Conservation (phyloP, 2,329 filamentous ascomycete species). For the Trichophyton mentagrophytes region DNA sequence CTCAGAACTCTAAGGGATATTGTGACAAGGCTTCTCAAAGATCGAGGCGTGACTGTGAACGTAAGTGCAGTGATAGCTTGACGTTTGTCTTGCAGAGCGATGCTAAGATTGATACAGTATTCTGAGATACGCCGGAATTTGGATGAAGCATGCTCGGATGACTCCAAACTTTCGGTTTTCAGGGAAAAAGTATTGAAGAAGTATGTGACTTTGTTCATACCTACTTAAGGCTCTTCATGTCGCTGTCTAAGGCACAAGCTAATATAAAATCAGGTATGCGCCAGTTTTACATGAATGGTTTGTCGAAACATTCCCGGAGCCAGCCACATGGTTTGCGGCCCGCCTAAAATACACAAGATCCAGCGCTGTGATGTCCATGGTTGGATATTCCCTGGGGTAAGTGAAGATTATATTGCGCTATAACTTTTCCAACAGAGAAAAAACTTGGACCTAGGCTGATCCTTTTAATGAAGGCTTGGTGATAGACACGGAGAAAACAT, state of each 20-base stretch:
- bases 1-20: constrained; percentile 91
- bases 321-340: constrained; percentile 81
- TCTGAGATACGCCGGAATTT: constrained; percentile 47
- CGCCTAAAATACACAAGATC: constrained; percentile 83
- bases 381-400: constrained; percentile 74
- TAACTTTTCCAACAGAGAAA: neutral
- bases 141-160: constrained; percentile 52
- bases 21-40: constrained; percentile 62
- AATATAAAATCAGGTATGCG: constrained; percentile 48
- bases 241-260: neutral
- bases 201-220: constrained; percentile 18
- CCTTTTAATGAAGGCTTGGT: constrained; percentile 46
- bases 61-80: constrained; percentile 20
- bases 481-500: constrained; percentile 98
- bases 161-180: constrained; percentile 57
- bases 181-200: constrained; percentile 46
- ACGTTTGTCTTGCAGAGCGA: neutral
- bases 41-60: constrained; percentile 52
- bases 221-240: neutral
- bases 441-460: neutral
- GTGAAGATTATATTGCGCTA: constrained; percentile 9
- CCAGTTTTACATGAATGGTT: constrained; percentile 90
- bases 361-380: constrained; percentile 98
- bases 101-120: constrained; percentile 45
- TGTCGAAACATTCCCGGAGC: constrained; percentile 84